Conservation (phyloP, 169 alveolate genomes). For the Babesia gibsoni region DNA sequence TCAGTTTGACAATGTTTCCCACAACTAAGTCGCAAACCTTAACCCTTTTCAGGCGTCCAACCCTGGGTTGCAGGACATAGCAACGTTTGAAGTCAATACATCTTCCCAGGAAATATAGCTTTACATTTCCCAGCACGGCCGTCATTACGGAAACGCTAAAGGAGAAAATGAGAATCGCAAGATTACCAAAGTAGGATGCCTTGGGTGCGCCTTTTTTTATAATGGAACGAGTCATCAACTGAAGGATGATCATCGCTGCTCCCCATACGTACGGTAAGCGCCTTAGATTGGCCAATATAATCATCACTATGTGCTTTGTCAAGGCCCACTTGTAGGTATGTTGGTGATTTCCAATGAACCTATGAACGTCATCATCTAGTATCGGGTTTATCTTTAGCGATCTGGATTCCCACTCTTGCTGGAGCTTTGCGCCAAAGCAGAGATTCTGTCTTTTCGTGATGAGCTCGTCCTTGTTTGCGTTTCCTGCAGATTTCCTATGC, state of each 20-base stretch:
- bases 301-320: slow-evolving; percentile 33
- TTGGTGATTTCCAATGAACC: slow-evolving; percentile 67
- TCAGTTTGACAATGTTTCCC: slow-evolving; percentile 73
- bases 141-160: slow-evolving; percentile 62
- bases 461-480: slow-evolving; percentile 16
- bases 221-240: slow-evolving; percentile 49
- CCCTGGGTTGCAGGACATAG: slow-evolving; percentile 61
- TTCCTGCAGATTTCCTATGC: too few species aligned
- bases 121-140: slow-evolving; percentile 60
- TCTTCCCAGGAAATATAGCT: slow-evolving; percentile 65
- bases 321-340: slow-evolving; percentile 50
- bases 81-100: slow-evolving; percentile 69
- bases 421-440: slow-evolving; percentile 71
- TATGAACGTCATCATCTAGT: slow-evolving; percentile 62
- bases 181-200: slow-evolving; percentile 51
- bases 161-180: slow-evolving; percentile 55
- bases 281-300: slow-evolving; percentile 30
- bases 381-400: slow-evolving; percentile 73
- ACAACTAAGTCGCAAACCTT: slow-evolving; percentile 67
- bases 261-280: slow-evolving; percentile 65
- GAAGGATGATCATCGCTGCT: slow-evolving; percentile 46
- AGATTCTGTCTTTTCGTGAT: slow-evolving; percentile 61
- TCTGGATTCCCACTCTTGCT: slow-evolving; percentile 76
- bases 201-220: slow-evolving; percentile 58
- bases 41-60: slow-evolving; percentile 61